phyloP scores from a whole-genome alignment of 2,329 filamentous ascomycete species.

The Alternaria burnsii region DNA sequence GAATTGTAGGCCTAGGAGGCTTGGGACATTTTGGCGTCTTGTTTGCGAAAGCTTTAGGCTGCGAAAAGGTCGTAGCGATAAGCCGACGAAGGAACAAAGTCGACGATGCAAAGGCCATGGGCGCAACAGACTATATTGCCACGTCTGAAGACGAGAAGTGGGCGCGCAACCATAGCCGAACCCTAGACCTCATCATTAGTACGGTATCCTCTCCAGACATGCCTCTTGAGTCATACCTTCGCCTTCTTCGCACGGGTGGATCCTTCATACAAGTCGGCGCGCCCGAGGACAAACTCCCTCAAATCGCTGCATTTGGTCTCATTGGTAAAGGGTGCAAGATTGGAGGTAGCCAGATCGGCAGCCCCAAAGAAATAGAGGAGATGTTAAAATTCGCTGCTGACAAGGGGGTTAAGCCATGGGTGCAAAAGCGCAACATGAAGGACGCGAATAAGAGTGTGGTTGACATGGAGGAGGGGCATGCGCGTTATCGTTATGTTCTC shows the following conservation, averaged over 20 bases:
- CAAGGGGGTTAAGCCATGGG: slow-evolving; percentile 67
- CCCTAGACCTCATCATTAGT: slow-evolving; percentile 67
- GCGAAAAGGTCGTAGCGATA: slow-evolving; percentile 71
- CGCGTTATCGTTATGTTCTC: slow-evolving; percentile 54
- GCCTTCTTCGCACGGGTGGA: slow-evolving; percentile 67
- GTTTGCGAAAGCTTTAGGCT: slow-evolving; percentile 75
- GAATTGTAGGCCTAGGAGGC: slow-evolving; percentile 76
- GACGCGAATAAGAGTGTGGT: slow-evolving; percentile 63
- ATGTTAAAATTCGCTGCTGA: slow-evolving; percentile 69
- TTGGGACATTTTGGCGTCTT: slow-evolving; percentile 77
- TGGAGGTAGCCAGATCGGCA: slow-evolving; percentile 59
- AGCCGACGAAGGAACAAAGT: slow-evolving; percentile 67
- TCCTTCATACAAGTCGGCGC: slow-evolving; percentile 73
- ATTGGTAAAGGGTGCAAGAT: slow-evolving; percentile 64
- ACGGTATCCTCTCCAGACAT: slow-evolving; percentile 68
- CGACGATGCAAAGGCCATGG: slow-evolving; percentile 68
- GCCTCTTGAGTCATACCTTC: slow-evolving; percentile 70
- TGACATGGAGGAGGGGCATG: slow-evolving; percentile 66
- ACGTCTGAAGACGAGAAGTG: slow-evolving; percentile 56
- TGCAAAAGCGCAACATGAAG: slow-evolving; percentile 68
- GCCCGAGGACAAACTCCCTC: slow-evolving; percentile 66
- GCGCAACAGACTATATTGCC: slow-evolving; percentile 71
- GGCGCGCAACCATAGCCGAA: slow-evolving; percentile 66
- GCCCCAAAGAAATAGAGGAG: slow-evolving; percentile 66
- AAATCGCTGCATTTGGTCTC: slow-evolving; percentile 65